Evolutionary conservation across 2,329 filamentous ascomycete species (phyloP), one percentile per base, ranked within the genome.

Genomic region (Lecanicillium sp.): DNA sequence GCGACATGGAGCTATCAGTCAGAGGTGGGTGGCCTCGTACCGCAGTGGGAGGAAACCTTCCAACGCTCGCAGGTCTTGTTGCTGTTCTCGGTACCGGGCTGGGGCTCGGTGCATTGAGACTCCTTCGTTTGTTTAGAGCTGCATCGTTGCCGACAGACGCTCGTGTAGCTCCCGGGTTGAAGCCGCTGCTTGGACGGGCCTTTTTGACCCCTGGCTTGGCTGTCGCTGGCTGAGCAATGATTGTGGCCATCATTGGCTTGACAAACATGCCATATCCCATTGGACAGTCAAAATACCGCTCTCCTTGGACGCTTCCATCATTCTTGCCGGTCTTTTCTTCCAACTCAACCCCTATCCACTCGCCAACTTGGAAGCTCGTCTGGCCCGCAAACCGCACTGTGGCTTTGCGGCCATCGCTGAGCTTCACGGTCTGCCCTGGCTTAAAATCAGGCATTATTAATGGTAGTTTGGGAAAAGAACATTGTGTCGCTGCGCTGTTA

Each of bases 341-440:
- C 41, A 96, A 75, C 66, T 95, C 89, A 43, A 96, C 76, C 47
- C 90, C 90, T 43, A 95, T 71, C 87, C 89, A 96, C 45, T 85
- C 79, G 45, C 89, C 90, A 5, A 73, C 67, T 42, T 87, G 80
- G 62, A 96, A 95, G 51, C 75, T 68, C 28, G 90, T 87, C 40
- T 73, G 67, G 52, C 92, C 92, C 44, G 86, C 69, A 62, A 85
- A 98, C 51, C 85, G 85, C 47, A 98, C 75, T 43, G 75, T 75
- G 50, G 77, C 92, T 50, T 75, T 75, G 51, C 83, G 81, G 53
- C 83, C 83, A 62, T 95, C 84, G 52, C 72, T 77, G 49, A 94
- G 79, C 62, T 81, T 78, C 60, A 96, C 76, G 46, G 75, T 77
- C 65, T 92, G 84, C 52, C 87, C 89, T 45, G 69, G 59, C 53